Evolutionary conservation across 2,329 filamentous ascomycete species (phyloP).

Genomic region (Ceratocystis variospora): DNA sequence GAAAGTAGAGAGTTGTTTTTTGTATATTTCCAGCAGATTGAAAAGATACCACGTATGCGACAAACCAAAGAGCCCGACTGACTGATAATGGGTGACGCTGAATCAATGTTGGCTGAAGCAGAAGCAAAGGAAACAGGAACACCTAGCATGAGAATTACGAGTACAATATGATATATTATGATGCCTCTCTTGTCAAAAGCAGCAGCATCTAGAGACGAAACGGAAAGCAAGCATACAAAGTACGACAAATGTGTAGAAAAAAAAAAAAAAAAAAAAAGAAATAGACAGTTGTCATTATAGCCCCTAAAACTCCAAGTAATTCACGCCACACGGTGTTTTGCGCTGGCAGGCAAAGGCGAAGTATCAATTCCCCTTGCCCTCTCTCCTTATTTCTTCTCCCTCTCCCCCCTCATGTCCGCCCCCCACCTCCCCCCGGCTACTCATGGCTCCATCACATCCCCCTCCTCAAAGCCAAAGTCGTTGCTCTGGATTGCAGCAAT

Average conservation of each 20-base stretch:
- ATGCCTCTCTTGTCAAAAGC: not conserved
- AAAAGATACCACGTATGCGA: constrained; percentile 5
- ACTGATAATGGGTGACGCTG: too few species aligned
- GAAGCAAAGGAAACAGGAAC: not conserved
- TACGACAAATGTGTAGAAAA: constrained; percentile 9
- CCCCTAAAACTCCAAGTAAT: not conserved
- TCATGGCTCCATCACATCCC: constrained; percentile 41
- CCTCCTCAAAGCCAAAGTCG: constrained; percentile 61
- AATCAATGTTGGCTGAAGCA: not conserved
- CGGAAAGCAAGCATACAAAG: constrained; percentile 21
- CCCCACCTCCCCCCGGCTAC: constrained; percentile 23
- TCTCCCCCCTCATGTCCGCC: not conserved
- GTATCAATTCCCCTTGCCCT: not conserved
- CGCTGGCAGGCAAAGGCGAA: not conserved
- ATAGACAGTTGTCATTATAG: not conserved
- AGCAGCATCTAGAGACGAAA: constrained; percentile 17
- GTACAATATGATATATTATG: not conserved
- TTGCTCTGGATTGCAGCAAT: constrained; percentile 79
- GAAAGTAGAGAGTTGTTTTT: not conserved
- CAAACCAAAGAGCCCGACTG: not conserved
- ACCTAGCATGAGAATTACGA: not conserved
- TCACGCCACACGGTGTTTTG: not conserved
- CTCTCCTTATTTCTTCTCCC: too few species aligned
- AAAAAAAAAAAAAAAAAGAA: constrained; percentile 2
- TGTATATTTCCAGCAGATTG: constrained; percentile 3